Evolutionary conservation across 2,329 filamentous ascomycete genomes (phyloP).

Genomic region (Cercospora zeae-maydis): DNA sequence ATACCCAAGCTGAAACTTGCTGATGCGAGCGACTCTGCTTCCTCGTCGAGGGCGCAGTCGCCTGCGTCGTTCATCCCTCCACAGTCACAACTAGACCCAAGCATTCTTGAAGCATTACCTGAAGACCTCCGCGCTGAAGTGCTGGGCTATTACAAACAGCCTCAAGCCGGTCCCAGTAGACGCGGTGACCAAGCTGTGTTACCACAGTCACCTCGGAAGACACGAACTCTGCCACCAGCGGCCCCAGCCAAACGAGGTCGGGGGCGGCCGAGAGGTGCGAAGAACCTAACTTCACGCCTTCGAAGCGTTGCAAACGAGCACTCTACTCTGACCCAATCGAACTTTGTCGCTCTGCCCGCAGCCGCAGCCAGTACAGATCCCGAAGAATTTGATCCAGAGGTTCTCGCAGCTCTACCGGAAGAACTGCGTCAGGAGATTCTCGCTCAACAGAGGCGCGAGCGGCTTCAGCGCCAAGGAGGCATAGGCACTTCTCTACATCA

Average conservation of each 20-base stretch:
- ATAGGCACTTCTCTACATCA: conserved; percentile 37
- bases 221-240: conserved; percentile 49
- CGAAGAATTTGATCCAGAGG: conserved; percentile 62
- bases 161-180: conserved; percentile 34
- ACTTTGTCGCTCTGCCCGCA: conserved; percentile 52
- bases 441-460: conserved; percentile 63
- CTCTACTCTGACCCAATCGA: conserved; percentile 67
- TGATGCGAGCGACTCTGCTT: conserved; percentile 26
- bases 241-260: conserved; percentile 68
- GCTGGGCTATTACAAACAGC: conserved; percentile 62
- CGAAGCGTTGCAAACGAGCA: conserved; percentile 46
- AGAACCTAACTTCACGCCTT: conserved; percentile 43
- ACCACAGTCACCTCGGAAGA: conserved; percentile 55
- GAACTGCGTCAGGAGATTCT: conserved; percentile 76
- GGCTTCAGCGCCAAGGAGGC: conserved; percentile 52
- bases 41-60: conserved; percentile 25
- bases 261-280: conserved; percentile 31
- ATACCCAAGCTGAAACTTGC: background rate
- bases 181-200: conserved; percentile 36
- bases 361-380: conserved; percentile 38
- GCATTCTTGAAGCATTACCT: conserved; percentile 78
- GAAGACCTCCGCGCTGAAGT: conserved; percentile 83
- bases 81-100: conserved; percentile 78
- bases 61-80: conserved; percentile 46
- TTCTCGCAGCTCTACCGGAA: conserved; percentile 77